Conservation (phyloP, 441 rosid species). For the Isatis lusitanica region DNA sequence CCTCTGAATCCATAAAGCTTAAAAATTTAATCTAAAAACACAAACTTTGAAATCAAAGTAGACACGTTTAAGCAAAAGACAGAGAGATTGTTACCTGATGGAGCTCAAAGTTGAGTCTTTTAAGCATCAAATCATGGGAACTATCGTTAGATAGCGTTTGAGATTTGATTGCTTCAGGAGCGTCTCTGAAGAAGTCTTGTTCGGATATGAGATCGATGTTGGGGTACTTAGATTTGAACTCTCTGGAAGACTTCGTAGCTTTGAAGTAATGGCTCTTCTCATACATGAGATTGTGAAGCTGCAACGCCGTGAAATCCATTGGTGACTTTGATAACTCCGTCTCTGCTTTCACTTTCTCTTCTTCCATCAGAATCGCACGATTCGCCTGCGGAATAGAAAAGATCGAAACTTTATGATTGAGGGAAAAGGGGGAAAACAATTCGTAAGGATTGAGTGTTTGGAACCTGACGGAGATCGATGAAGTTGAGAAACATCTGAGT, state of each 20-base stretch:
- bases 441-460: not conserved
- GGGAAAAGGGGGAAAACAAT: not conserved
- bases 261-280: conserved; percentile 88
- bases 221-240: conserved; percentile 78
- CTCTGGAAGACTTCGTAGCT: conserved; percentile 79
- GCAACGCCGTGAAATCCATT: conserved; percentile 73
- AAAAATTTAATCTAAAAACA: not conserved
- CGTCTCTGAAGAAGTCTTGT: conserved; percentile 68
- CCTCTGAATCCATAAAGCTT: conserved; percentile 45
- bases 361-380: conserved; percentile 71
- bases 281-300: conserved; percentile 85
- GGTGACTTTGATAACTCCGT: conserved; percentile 79
- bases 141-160: conserved; percentile 49
- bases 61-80: not conserved
- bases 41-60: not conserved
- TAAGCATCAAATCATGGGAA: conserved; percentile 81
- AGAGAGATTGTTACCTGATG: conserved; percentile 58
- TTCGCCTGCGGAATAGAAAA: conserved; percentile 49
- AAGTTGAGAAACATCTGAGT: conserved; percentile 82
- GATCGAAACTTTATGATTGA: not conserved
- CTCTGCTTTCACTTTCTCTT: conserved; percentile 71
- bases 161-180: conserved; percentile 69
- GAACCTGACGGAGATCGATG: conserved; percentile 84
- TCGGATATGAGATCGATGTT: conserved; percentile 84
- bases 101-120: conserved; percentile 80